Evolutionary conservation across 176 grass and related monocot genomes (phyloP).

Genomic region (Raddia guianensis): DNA sequence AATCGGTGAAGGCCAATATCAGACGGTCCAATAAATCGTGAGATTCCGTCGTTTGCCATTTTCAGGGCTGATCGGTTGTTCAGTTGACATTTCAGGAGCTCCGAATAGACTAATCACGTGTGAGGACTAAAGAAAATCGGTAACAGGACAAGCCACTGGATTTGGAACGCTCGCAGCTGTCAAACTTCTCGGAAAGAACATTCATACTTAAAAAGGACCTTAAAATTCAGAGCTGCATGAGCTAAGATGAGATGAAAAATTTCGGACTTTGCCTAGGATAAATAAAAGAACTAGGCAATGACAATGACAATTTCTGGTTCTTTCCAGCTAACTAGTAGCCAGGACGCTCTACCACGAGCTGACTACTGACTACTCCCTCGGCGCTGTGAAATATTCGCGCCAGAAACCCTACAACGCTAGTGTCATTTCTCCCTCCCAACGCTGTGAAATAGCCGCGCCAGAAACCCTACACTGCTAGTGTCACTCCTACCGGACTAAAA

Average conservation of each 20-base stretch:
- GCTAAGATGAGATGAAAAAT: neutral
- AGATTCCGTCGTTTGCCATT: neutral
- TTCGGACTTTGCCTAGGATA: neutral
- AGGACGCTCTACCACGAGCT: neutral
- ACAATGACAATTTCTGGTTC: neutral
- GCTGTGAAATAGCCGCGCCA: neutral
- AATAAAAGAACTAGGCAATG: neutral
- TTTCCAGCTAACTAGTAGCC: neutral
- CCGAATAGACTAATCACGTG: neutral
- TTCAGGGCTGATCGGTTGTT: neutral
- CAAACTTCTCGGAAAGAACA: neutral
- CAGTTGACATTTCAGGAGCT: neutral
- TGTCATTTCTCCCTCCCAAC: slow-evolving; percentile 25
- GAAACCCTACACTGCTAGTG: neutral
- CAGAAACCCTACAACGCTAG: neutral
- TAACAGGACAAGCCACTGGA: neutral
- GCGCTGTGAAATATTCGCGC: slow-evolving; percentile 3
- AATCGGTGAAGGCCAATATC: neutral
- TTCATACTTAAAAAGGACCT: neutral
- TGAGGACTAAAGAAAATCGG: neutral
- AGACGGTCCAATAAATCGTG: neutral
- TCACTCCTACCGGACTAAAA: slow-evolving; percentile 20
- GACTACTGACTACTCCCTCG: slow-evolving; percentile 7
- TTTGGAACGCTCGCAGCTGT: neutral
- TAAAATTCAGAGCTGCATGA: neutral